Conservation (phyloP, 1,139 yeast genomes). For the Magnusiomyces suaveolens region DNA sequence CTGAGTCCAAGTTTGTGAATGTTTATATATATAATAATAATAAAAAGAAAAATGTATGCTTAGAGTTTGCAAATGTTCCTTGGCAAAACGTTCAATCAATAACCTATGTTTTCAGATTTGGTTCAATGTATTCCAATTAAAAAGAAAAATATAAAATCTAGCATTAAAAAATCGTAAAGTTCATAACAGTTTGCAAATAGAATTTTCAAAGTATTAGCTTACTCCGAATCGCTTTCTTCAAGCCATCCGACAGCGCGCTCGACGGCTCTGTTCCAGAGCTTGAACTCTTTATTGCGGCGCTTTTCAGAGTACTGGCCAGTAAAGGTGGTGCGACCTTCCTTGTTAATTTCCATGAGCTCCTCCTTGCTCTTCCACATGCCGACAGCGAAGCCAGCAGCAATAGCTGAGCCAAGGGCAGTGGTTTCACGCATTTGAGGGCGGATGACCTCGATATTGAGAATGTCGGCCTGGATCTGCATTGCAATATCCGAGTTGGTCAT, state of each 20-base stretch:
- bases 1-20: too few species aligned
- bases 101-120: not conserved
- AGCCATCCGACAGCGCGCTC: constrained; percentile 75
- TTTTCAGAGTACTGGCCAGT: constrained; percentile 49
- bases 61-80: too few species aligned
- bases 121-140: not conserved
- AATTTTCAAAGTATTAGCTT: not conserved
- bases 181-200: not conserved
- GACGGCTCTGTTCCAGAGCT: constrained; percentile 74
- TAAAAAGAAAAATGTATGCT: too few species aligned
- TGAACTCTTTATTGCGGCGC: constrained; percentile 58
- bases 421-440: constrained; percentile 82
- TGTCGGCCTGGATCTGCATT: constrained; percentile 89
- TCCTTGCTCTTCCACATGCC: constrained; percentile 68
- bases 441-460: constrained; percentile 71
- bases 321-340: constrained; percentile 41
- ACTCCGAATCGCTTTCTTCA: constrained; percentile 9
- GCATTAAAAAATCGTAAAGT: not conserved
- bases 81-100: too few species aligned
- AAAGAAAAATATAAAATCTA: not conserved
- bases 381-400: constrained; percentile 83
- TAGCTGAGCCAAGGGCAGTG: constrained; percentile 93
- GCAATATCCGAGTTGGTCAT: constrained; percentile 89
- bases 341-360: constrained; percentile 42
- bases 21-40: too few species aligned